phyloP scores from a whole-genome alignment of 768 basidiomycete species.

The Boletus huronensis region DNA sequence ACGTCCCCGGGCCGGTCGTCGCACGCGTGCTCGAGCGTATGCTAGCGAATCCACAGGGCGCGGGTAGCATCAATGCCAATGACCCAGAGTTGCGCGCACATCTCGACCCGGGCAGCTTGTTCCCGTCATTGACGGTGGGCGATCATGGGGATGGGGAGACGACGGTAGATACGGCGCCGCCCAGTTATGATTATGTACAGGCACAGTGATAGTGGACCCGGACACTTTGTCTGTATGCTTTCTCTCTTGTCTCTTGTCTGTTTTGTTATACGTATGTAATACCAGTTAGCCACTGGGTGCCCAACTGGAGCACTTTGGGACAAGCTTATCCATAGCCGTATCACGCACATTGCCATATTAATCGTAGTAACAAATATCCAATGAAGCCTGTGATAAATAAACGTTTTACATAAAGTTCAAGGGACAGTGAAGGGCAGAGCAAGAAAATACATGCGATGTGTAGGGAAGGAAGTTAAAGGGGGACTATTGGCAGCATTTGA shows the following conservation, averaged over 20 bases:
- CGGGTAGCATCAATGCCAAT: slow-evolving; percentile 8
- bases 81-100: slow-evolving; percentile 13
- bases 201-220: slow-evolving; percentile 1
- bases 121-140: slow-evolving; percentile 33
- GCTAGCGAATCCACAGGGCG: slow-evolving; percentile 17
- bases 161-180: slow-evolving; percentile 25
- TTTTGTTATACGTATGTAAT: background rate
- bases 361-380: background rate
- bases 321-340: background rate
- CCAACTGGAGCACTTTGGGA: background rate
- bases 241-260: background rate
- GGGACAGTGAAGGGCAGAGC: too few relatives aligned
- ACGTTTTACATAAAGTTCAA: background rate
- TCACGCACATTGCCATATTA: background rate
- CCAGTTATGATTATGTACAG: slow-evolving; percentile 22
- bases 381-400: too few relatives aligned
- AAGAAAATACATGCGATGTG: background rate
- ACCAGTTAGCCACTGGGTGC: background rate
- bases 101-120: background rate
- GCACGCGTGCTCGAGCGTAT: slow-evolving; percentile 28
- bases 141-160: slow-evolving; percentile 31
- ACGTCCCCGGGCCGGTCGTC: slow-evolving; percentile 25
- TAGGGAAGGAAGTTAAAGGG: background rate
- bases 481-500: too few relatives aligned
- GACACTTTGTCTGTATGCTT: background rate